Evolutionary conservation across 208 protist species (phyloP).

Genomic region (Trypanosoma grayi): DNA sequence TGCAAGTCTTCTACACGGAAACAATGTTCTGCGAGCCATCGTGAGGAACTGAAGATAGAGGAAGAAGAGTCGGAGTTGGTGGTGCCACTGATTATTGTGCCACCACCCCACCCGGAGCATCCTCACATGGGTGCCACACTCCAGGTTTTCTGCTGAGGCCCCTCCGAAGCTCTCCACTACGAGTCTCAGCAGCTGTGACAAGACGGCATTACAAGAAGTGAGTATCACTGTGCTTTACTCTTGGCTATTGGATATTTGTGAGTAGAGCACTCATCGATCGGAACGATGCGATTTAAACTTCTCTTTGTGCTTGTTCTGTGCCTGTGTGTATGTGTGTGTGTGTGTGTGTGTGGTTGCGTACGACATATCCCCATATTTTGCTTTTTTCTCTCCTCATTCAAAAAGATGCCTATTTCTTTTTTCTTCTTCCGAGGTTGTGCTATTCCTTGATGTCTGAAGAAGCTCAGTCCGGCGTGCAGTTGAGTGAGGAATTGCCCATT

Average conservation of each 20-base stretch:
- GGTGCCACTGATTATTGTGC: slow-evolving; percentile 37
- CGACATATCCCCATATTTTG: neutral
- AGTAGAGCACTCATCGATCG: too few species aligned
- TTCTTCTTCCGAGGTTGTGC: neutral
- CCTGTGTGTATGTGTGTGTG: too few species aligned
- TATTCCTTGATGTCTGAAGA: slow-evolving; percentile 7
- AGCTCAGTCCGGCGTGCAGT: neutral
- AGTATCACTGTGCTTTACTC: too few species aligned
- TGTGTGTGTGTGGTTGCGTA: neutral
- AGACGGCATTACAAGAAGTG: too few species aligned
- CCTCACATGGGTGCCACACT: slow-evolving; percentile 14
- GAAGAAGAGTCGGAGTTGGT: slow-evolving; percentile 33
- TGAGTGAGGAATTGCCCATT: slow-evolving; percentile 20
- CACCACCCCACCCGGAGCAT: slow-evolving; percentile 11
- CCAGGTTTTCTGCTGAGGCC: neutral
- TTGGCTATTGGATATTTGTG: too few species aligned
- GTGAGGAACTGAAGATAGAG: slow-evolving; percentile 15
- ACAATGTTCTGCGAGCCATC: neutral
- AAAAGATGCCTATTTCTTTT: too few species aligned
- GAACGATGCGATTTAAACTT: neutral
- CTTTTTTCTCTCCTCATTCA: slow-evolving; percentile 9
- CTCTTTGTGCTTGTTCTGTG: neutral
- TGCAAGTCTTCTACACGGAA: neutral
- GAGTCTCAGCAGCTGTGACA: too few species aligned
- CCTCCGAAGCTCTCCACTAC: neutral